phyloP scores from a whole-genome alignment of 2,329 filamentous ascomycete genomes.

The Trichoderma semiorbis region DNA sequence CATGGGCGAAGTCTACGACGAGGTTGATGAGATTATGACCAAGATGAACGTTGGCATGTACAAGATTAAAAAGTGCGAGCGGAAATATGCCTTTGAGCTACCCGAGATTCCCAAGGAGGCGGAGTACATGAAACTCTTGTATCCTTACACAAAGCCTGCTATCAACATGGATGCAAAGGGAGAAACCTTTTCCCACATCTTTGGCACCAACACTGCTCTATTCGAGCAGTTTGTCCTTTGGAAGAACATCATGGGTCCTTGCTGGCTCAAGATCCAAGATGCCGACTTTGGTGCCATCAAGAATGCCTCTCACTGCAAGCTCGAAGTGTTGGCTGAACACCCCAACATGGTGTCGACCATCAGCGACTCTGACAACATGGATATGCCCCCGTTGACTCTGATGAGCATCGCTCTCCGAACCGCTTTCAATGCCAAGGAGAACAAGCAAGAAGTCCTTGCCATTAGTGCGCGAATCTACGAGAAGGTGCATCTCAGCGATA shows the following conservation, averaged over 20 bases:
- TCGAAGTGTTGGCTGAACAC: constrained; percentile 78
- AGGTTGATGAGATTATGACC: constrained; percentile 85
- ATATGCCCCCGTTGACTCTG: constrained; percentile 84
- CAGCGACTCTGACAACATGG: constrained; percentile 74
- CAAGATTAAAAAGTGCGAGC: constrained; percentile 85
- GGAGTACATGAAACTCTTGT: constrained; percentile 92
- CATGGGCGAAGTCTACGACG: constrained; percentile 85
- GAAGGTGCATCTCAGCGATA: constrained; percentile 81
- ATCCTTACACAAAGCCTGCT: constrained; percentile 81
- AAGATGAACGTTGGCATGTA: constrained; percentile 81
- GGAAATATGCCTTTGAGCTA: constrained; percentile 96
- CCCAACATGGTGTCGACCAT: constrained; percentile 72
- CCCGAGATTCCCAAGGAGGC: constrained; percentile 81
- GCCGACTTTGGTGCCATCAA: constrained; percentile 80
- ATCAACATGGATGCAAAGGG: constrained; percentile 70
- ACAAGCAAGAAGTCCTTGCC: constrained; percentile 93
- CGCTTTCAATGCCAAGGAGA: constrained; percentile 82
- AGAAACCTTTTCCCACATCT: constrained; percentile 90
- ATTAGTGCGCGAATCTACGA: constrained; percentile 92
- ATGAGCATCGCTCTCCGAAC: constrained; percentile 93
- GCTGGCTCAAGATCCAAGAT: constrained; percentile 88
- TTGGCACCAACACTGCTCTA: constrained; percentile 86
- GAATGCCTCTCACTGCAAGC: constrained; percentile 95
- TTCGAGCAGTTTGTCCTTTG: constrained; percentile 98
- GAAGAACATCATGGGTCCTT: constrained; percentile 99